These are phyloP conservation scores for Cladophialophora immunda DNA, from an alignment of 2,329 filamentous ascomycete species.

Conservation along the genomic window DNA sequence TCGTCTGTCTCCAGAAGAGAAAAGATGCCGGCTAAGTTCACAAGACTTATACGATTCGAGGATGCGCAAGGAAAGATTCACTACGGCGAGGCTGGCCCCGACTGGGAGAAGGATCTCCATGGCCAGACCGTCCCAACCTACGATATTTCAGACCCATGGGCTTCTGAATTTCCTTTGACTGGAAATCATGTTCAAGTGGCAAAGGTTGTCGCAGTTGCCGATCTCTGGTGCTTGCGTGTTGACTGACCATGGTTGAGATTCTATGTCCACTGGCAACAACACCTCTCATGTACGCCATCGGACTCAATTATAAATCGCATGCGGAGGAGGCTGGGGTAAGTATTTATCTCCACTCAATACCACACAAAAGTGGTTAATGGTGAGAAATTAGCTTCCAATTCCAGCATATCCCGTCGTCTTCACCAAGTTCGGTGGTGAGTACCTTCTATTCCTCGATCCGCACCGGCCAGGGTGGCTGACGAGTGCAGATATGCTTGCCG, in stretches of 20 bases:
- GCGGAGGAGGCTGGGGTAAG: slow-evolving; percentile 47
- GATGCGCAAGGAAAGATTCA: slow-evolving; percentile 6
- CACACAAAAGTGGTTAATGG: background rate
- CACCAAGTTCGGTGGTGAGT: slow-evolving; percentile 8
- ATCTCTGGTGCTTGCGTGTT: background rate
- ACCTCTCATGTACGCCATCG: slow-evolving; percentile 53
- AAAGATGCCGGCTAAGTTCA: background rate
- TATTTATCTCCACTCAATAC: background rate
- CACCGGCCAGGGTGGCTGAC: background rate
- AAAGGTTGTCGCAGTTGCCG: background rate
- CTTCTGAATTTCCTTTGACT: background rate
- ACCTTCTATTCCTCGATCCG: background rate
- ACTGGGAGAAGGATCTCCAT: background rate
- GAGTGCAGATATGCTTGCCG: slow-evolving; percentile 3
- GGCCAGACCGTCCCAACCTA: slow-evolving; percentile 2
- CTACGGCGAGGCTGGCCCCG: slow-evolving; percentile 16
- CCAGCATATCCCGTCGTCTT: slow-evolving; percentile 12
- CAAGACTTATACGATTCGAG: slow-evolving; percentile 6
- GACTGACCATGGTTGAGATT: slow-evolving; percentile 6
- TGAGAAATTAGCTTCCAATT: slow-evolving; percentile 6
- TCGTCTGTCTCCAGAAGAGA: background rate
- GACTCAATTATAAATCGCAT: slow-evolving; percentile 55
- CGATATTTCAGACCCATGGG: background rate
- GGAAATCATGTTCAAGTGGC: background rate
- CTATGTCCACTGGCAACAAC: slow-evolving; percentile 14